phyloP scores from a whole-genome alignment of 441 rosid species.

The Melastoma candidum region DNA sequence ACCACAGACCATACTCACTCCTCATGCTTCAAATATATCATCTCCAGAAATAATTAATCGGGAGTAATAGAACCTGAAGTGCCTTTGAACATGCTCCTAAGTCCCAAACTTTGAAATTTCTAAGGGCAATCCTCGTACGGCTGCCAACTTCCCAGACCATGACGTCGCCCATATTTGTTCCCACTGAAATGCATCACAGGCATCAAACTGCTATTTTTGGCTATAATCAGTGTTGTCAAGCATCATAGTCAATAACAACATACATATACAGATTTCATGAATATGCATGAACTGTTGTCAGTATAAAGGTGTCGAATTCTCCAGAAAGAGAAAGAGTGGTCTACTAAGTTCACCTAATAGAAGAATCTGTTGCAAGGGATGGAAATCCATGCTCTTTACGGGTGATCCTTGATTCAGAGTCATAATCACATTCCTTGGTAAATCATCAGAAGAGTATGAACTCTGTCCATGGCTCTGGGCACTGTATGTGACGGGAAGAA shows the following conservation, averaged over 20 bases:
- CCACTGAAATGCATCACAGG: conserved; percentile 35
- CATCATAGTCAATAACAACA: no score
- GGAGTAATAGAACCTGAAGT: conserved; percentile 50
- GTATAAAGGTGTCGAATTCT: no score
- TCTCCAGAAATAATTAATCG: conserved; percentile 6
- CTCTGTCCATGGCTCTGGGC: conserved; percentile 63
- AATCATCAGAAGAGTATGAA: conserved; percentile 56
- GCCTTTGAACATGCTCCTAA: conserved; percentile 60
- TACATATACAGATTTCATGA: no score
- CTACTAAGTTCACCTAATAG: no score
- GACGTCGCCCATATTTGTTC: conserved; percentile 90
- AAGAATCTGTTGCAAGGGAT: conserved; percentile 27
- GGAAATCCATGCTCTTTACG: conserved; percentile 83
- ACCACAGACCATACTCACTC: conserved; percentile 5
- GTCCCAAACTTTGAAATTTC: conserved; percentile 92
- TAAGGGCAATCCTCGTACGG: conserved; percentile 54
- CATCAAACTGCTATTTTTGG: no score
- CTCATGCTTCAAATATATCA: conserved; percentile 9
- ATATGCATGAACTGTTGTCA: no score
- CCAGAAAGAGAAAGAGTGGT: no score
- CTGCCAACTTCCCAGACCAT: conserved; percentile 93
- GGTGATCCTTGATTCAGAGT: conserved; percentile 51
- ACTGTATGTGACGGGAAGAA: conserved; percentile 50
- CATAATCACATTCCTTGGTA: conserved; percentile 54
- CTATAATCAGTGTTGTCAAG: no score